Percentiles rank a stretch among this genome's conserved stretches.
Evolutionary conservation across 495 filamentous ascomycete genomes (phyloP).

Genomic region (Letharia columbiana): DNA sequence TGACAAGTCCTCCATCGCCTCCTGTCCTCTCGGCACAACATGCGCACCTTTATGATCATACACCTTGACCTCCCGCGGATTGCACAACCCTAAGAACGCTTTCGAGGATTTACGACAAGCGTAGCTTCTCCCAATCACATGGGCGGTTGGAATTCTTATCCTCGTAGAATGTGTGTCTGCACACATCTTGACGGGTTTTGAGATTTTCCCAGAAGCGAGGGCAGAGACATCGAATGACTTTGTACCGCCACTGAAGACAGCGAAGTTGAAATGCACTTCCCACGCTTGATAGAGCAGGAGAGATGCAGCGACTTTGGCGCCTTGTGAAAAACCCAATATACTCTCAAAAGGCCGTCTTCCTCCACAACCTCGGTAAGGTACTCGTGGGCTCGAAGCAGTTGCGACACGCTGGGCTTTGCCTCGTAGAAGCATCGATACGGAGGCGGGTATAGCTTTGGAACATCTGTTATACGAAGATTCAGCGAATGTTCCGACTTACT

Average conservation of each 20-base stretch:
- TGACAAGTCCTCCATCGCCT: conserved; percentile 6
- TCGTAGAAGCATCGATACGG: conserved; percentile 10
- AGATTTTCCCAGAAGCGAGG: not conserved
- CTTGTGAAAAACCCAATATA: conserved; percentile 41
- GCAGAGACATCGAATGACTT: conserved; percentile 15
- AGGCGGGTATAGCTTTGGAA: conserved; percentile 1
- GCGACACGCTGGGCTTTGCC: not conserved
- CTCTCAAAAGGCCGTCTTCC: conserved; percentile 37
- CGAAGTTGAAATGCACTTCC: conserved; percentile 23
- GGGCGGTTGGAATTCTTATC: conserved; percentile 2
- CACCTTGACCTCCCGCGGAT: not conserved
- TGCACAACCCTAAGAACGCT: not conserved
- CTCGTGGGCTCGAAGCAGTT: conserved; percentile 27
- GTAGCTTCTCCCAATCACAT: conserved; percentile 7
- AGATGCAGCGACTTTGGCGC: conserved; percentile 34
- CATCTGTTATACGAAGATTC: not conserved
- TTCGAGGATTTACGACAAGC: not conserved
- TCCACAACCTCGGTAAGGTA: conserved; percentile 31
- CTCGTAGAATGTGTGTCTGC: not conserved
- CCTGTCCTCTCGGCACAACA: conserved; percentile 7
- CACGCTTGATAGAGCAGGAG: conserved; percentile 30
- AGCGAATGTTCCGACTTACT: not conserved
- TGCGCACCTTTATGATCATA: conserved; percentile 10
- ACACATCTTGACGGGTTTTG: not conserved
- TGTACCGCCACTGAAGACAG: conserved; percentile 26